A percentile compares a stretch with the other conserved stretches of the same genome.
Conservation (phyloP, 306 rosid species). For the Canavalia gladiata region DNA sequence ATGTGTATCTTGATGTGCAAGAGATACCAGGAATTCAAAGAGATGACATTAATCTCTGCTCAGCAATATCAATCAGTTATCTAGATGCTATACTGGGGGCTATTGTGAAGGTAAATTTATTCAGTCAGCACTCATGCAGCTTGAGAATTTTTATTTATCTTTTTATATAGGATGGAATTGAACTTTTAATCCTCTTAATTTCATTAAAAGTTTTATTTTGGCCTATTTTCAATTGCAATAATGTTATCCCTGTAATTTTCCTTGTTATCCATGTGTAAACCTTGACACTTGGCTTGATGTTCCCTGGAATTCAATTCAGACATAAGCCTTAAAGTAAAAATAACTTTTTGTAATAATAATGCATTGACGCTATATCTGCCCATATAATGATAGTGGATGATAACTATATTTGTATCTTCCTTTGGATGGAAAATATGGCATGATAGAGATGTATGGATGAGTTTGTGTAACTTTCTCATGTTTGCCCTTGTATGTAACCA, state of each 20-base stretch:
- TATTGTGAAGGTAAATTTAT: slow-evolving; percentile 65
- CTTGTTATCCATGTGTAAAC: slow-evolving; percentile 12
- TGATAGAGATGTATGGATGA: slow-evolving; percentile 20
- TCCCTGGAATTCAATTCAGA: slow-evolving; percentile 19
- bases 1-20: slow-evolving; percentile 85
- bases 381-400: neutral
- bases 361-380: neutral
- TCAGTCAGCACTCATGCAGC: slow-evolving; percentile 39
- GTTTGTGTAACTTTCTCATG: neutral
- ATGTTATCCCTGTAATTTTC: slow-evolving; percentile 15
- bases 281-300: slow-evolving; percentile 22
- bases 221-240: slow-evolving; percentile 28
- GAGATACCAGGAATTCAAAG: slow-evolving; percentile 89
- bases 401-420: slow-evolving; percentile 22
- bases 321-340: neutral
- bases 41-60: slow-evolving; percentile 87
- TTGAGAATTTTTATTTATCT: slow-evolving; percentile 12
- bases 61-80: slow-evolving; percentile 76
- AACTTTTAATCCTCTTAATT: slow-evolving; percentile 24
- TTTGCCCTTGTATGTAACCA: slow-evolving; percentile 20
- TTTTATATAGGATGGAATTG: slow-evolving; percentile 30
- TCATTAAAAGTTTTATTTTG: slow-evolving; percentile 13
- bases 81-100: slow-evolving; percentile 93
- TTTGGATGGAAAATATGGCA: slow-evolving; percentile 9
- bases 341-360: neutral